Conservation (phyloP, 495 filamentous ascomycete genomes). For the Friedmanniomyces simplex region DNA sequence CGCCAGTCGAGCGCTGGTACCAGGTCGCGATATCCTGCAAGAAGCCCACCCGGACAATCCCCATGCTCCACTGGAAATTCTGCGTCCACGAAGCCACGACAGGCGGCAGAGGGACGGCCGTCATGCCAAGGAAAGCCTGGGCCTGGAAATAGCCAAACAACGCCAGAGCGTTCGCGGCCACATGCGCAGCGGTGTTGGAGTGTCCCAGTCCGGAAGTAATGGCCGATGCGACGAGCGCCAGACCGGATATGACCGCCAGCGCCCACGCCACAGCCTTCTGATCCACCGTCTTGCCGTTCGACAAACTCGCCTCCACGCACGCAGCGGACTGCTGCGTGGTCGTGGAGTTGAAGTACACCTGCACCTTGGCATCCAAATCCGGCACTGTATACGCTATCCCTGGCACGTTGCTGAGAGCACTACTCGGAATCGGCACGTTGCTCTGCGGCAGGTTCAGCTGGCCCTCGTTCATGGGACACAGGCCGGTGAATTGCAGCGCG, state of each 20-base stretch:
- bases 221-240: slow-evolving; percentile 55
- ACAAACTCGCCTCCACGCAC: slow-evolving; percentile 80
- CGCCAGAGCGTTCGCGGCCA: slow-evolving; percentile 85
- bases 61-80: slow-evolving; percentile 98
- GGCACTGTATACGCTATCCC: slow-evolving; percentile 81
- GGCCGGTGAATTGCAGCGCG: slow-evolving; percentile 51
- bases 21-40: slow-evolving; percentile 83
- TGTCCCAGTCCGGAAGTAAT: slow-evolving; percentile 41
- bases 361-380: slow-evolving; percentile 82
- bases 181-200: slow-evolving; percentile 93
- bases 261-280: slow-evolving; percentile 81
- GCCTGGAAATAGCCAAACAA: slow-evolving; percentile 94
- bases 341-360: slow-evolving; percentile 62
- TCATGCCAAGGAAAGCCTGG: slow-evolving; percentile 91
- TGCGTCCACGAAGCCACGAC: slow-evolving; percentile 92
- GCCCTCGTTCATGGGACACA: slow-evolving; percentile 91
- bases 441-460: slow-evolving; percentile 61
- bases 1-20: slow-evolving; percentile 93
- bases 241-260: slow-evolving; percentile 73
- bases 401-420: slow-evolving; percentile 54
- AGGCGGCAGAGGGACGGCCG: slow-evolving; percentile 72
- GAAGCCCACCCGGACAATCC: slow-evolving; percentile 81
- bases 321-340: slow-evolving; percentile 53
- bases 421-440: slow-evolving; percentile 48
- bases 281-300: slow-evolving; percentile 89